Base-by-base conservation (phyloP, 1,284 basidiomycete genomes). In the Heterobasidion irregulare region DNA sequence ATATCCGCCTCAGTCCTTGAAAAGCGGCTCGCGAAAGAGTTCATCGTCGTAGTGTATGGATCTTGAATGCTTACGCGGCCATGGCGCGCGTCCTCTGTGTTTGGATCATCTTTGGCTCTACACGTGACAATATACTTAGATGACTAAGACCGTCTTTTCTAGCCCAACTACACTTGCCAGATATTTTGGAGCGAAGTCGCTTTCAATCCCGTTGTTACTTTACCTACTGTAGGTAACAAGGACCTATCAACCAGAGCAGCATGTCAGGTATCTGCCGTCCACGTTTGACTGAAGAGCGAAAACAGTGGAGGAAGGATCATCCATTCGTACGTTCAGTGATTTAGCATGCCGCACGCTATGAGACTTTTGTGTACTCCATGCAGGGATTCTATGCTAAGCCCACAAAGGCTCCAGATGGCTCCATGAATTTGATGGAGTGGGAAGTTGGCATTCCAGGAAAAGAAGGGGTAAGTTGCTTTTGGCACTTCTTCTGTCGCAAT, bases 221-320 rank as follows among this genome's bases (percentile, higher is more conserved):
- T 26, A 26, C 26, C 26, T 26, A 26, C 26, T 26, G 26, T 26
- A 26, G 6, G 26, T 6, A 26, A 26, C 26, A 26, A 26, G 26
- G 26, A 5, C 26, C 26, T 26, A 26, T 4, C 26, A 26, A 26
- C 26, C 26, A 5, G 26, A 26, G 26, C 26, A 26, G 26, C 34
- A 56, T 93, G 92, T 83, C 91, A 60, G 82, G 90, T 59, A 86
- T 94, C 63, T 88, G 92, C 69, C 80, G 91, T 67, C 83, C 87
- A 44, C 84, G 94, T 64, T 79, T 97, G 16, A 83, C 94, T 38
- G 97, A 99, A 72, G 97, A 99, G 74, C 85, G 97, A 65, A 99
- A 99, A 74, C 93, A 97, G 66, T 99, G 97, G 97, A 76, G 97
- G 60, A 98, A 96, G 70, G 97, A 99, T 65, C 97, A 99, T 72